Evolutionary conservation across 441 rosid genomes (phyloP).

Genomic region (Jatropha podagrica): DNA sequence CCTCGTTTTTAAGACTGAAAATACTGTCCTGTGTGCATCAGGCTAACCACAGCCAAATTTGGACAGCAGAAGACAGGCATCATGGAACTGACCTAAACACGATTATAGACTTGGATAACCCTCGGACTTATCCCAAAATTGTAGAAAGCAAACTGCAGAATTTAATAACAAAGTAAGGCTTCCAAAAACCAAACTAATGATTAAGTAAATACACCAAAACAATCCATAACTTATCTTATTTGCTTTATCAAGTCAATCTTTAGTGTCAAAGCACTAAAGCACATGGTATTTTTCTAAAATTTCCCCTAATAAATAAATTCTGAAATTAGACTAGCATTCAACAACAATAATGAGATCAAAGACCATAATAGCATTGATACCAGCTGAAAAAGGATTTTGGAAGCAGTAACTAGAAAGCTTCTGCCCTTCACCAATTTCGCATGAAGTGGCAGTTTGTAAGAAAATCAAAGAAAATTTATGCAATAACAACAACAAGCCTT

Average conservation of each 20-base stretch:
- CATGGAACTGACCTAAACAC: too few relatives aligned
- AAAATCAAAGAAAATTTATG: not conserved
- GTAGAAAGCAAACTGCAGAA: not conserved
- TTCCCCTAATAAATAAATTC: not conserved
- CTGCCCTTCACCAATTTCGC: not conserved
- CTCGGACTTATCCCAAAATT: not conserved
- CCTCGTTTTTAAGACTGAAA: not conserved
- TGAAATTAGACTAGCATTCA: not conserved
- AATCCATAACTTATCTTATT: too few relatives aligned
- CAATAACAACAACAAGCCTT: too few relatives aligned
- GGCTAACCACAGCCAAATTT: not conserved
- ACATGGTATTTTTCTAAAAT: not conserved
- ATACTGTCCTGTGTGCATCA: not conserved
- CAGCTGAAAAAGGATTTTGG: not conserved
- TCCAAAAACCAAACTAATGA: too few relatives aligned
- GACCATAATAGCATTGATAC: not conserved
- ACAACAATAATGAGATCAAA: not conserved
- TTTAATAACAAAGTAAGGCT: too few relatives aligned
- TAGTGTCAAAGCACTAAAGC: not conserved
- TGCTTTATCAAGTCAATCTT: not conserved
- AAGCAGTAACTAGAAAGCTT: not conserved
- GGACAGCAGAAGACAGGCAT: not conserved
- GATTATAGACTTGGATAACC: not conserved
- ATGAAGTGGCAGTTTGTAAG: not conserved
- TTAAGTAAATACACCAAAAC: too few relatives aligned